These are phyloP conservation scores for Triangularia verruculosa DNA, from an alignment of 2,329 filamentous ascomycete species.

Conservation along the genomic window DNA sequence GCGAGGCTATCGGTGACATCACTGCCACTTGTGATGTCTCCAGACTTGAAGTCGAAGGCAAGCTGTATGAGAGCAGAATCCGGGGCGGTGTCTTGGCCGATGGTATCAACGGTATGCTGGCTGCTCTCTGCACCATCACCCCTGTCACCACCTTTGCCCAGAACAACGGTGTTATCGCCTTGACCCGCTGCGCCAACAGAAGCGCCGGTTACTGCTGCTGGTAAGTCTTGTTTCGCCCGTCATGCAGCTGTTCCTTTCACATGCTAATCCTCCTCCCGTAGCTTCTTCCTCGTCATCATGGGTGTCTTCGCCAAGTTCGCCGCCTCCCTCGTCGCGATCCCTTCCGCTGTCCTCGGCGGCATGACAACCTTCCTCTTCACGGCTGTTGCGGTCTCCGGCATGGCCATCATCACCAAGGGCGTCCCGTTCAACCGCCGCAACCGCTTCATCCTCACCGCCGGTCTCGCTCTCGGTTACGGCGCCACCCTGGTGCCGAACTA, in stretches of 20 bases:
- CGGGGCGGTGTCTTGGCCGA: constrained; percentile 78
- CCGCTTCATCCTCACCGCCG: constrained; percentile 76
- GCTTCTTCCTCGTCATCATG: constrained; percentile 74
- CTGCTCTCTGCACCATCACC: constrained; percentile 74
- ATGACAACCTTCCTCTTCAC: constrained; percentile 81
- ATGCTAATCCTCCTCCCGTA: constrained; percentile 14
- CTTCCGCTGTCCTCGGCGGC: constrained; percentile 61
- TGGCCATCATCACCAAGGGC: constrained; percentile 68
- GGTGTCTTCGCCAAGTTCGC: constrained; percentile 82
- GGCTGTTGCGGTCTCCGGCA: constrained; percentile 72
- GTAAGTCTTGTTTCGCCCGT: constrained; percentile 28
- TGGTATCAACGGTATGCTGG: constrained; percentile 70
- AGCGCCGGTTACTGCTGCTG: constrained; percentile 76
- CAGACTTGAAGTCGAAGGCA: constrained; percentile 68
- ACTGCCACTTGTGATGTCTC: constrained; percentile 81
- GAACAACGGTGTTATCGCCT: constrained; percentile 80
- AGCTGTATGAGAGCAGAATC: constrained; percentile 70
- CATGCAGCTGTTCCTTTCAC: neutral
- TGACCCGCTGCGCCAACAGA: constrained; percentile 78
- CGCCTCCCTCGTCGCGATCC: constrained; percentile 74
- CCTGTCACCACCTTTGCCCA: constrained; percentile 80
- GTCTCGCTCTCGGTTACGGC: constrained; percentile 69
- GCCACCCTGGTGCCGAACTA: constrained; percentile 65
- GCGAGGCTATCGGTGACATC: constrained; percentile 78
- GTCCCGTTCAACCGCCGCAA: constrained; percentile 75